A percentile compares a stretch with the other conserved stretches of the same genome.
phyloP scores from a whole-genome alignment of 139 green algal genomes.

The Chlamydomonas schloesseri region DNA sequence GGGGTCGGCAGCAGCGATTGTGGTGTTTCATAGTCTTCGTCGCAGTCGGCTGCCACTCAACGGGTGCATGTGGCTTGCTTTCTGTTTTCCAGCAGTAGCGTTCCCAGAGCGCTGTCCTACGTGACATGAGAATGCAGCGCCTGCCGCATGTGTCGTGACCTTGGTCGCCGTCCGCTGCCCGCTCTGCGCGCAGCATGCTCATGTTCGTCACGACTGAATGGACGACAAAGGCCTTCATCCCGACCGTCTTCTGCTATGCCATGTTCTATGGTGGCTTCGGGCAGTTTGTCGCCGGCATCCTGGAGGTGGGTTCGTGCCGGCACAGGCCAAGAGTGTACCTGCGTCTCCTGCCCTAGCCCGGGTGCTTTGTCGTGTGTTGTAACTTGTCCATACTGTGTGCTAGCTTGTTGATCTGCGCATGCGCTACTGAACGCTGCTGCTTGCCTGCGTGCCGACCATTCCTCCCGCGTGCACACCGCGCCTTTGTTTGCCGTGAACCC shows the following conservation, averaged over 20 bases:
- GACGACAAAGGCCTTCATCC: slow-evolving; percentile 32
- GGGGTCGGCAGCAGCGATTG: neutral
- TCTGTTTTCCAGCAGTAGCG: neutral
- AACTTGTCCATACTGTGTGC: too few species aligned
- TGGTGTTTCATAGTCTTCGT: neutral
- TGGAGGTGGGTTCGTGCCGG: slow-evolving; percentile 62
- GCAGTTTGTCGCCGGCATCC: slow-evolving; percentile 78
- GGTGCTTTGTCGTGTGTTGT: too few species aligned
- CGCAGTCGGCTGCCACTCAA: neutral
- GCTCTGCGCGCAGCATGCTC: neutral
- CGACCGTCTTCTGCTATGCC: slow-evolving; percentile 65
- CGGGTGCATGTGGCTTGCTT: neutral
- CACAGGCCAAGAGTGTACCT: neutral
- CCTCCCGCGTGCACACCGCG: neutral
- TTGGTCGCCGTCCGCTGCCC: neutral
- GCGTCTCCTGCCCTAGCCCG: neutral
- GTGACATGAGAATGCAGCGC: neutral
- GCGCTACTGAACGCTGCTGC: neutral
- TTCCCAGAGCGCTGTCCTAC: neutral
- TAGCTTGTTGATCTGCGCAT: neutral
- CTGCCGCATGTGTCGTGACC: neutral
- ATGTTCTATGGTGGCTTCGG: slow-evolving; percentile 76
- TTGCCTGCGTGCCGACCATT: neutral
- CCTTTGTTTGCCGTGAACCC: neutral
- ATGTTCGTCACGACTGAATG: neutral